phyloP scores from a whole-genome alignment of 768 basidiomycete species.

The Leccinum fibrillosum region DNA sequence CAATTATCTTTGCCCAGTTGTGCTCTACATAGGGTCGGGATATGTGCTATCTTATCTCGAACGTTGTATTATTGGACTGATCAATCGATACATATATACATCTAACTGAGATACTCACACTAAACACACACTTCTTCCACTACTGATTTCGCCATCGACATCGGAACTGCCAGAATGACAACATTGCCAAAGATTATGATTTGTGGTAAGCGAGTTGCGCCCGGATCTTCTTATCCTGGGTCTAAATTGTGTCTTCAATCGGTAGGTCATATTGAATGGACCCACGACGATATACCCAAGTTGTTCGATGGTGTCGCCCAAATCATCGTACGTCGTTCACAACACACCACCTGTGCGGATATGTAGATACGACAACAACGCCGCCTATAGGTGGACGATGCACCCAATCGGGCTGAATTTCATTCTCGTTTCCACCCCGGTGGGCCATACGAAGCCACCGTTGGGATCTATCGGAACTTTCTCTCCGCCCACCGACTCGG shows the following conservation, averaged over 20 bases:
- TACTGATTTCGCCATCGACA: neutral
- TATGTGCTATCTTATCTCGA: too few relatives aligned
- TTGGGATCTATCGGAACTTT: slow-evolving; percentile 50
- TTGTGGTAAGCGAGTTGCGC: slow-evolving; percentile 19
- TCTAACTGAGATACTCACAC: too few relatives aligned
- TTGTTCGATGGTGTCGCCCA: slow-evolving; percentile 68
- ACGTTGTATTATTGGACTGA: too few relatives aligned
- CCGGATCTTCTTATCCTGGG: neutral
- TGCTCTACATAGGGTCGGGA: too few relatives aligned
- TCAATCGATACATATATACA: too few relatives aligned
- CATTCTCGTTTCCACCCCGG: slow-evolving; percentile 38
- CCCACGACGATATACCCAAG: slow-evolving; percentile 61
- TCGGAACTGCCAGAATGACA: slow-evolving; percentile 2
- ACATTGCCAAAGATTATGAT: slow-evolving; percentile 27
- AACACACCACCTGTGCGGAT: neutral
- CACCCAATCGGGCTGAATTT: slow-evolving; percentile 44
- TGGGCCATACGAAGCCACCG: slow-evolving; percentile 46
- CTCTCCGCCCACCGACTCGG: slow-evolving; percentile 42
- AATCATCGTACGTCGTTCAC: slow-evolving; percentile 56
- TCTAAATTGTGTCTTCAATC: neutral
- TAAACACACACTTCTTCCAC: too few relatives aligned
- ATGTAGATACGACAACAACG: too few relatives aligned
- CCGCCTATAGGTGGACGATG: slow-evolving; percentile 34
- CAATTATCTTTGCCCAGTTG: too few relatives aligned
- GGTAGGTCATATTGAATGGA: slow-evolving; percentile 70